Percentiles rank a stretch among this genome's conserved stretches.
Evolutionary conservation across 306 rosid species (phyloP).

Genomic region (Astragalus glycyphyllos): DNA sequence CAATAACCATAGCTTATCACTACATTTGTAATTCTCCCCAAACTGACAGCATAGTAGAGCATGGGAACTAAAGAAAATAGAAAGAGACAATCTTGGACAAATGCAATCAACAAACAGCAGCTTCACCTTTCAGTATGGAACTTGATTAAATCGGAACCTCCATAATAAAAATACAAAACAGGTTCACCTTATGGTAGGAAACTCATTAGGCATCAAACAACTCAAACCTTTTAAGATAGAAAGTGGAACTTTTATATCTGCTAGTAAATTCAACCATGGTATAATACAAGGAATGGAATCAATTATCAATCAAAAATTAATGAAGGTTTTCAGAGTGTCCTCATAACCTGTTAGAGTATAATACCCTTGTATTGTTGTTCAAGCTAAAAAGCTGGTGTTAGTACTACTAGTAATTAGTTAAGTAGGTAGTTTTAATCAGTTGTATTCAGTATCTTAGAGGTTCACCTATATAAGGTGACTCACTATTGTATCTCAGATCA

Average conservation of each 20-base stretch:
- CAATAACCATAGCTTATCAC: conserved; percentile 7
- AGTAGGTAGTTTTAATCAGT: too few relatives aligned
- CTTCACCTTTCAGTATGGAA: conserved; percentile 22
- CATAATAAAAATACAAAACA: background rate
- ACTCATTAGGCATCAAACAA: background rate
- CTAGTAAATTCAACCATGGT: background rate
- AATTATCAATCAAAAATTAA: background rate
- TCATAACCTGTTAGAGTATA: too few relatives aligned
- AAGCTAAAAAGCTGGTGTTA: too few relatives aligned
- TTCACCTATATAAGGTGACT: too few relatives aligned
- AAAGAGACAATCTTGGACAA: too few relatives aligned
- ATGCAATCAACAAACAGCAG: background rate
- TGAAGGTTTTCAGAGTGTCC: background rate
- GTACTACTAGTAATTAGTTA: too few relatives aligned
- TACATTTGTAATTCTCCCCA: background rate
- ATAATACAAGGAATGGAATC: background rate
- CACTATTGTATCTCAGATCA: too few relatives aligned
- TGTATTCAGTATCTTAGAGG: too few relatives aligned
- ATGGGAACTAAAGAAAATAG: background rate
- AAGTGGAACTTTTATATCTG: background rate
- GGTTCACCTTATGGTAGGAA: background rate
- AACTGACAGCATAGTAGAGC: background rate
- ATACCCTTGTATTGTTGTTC: too few relatives aligned
- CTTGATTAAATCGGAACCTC: background rate
- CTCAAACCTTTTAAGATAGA: background rate